Conservation (phyloP, 2,329 filamentous ascomycete genomes). For the Nigrograna mackinnonii region DNA sequence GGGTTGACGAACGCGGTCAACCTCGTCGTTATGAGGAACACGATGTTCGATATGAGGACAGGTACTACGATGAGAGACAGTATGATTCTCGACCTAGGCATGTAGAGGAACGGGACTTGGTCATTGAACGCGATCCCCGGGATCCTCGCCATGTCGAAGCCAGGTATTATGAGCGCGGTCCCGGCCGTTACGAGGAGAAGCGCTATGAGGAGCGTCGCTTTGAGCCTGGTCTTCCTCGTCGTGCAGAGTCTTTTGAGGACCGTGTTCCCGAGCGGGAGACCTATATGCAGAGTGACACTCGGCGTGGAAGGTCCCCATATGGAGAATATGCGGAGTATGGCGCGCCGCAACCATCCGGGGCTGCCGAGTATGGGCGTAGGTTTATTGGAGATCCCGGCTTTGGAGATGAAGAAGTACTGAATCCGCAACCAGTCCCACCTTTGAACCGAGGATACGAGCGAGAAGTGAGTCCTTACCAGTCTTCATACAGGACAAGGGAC, state of each 20-base stretch:
- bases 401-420: constrained; percentile 39
- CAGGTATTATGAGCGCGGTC: constrained; percentile 22
- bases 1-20: constrained; percentile 16
- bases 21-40: constrained; percentile 29
- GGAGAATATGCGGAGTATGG: constrained; percentile 35
- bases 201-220: constrained; percentile 29
- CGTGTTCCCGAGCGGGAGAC: constrained; percentile 38
- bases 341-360: constrained; percentile 30
- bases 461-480: constrained; percentile 38
- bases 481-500: neutral
- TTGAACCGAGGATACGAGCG: constrained; percentile 29
- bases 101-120: constrained; percentile 22
- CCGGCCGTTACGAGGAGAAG: constrained; percentile 21
- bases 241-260: constrained; percentile 38
- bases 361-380: constrained; percentile 35
- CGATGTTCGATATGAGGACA: constrained; percentile 18
- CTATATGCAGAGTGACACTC: constrained; percentile 33
- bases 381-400: constrained; percentile 39
- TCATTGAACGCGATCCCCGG: constrained; percentile 25
- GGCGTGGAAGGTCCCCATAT: constrained; percentile 18
- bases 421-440: constrained; percentile 41
- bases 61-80: constrained; percentile 12
- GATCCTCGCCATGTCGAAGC: constrained; percentile 24
- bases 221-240: constrained; percentile 24
- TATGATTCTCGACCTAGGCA: constrained; percentile 6